phyloP scores from a whole-genome alignment of 768 basidiomycete species.

The Tephrocybe rancida region DNA sequence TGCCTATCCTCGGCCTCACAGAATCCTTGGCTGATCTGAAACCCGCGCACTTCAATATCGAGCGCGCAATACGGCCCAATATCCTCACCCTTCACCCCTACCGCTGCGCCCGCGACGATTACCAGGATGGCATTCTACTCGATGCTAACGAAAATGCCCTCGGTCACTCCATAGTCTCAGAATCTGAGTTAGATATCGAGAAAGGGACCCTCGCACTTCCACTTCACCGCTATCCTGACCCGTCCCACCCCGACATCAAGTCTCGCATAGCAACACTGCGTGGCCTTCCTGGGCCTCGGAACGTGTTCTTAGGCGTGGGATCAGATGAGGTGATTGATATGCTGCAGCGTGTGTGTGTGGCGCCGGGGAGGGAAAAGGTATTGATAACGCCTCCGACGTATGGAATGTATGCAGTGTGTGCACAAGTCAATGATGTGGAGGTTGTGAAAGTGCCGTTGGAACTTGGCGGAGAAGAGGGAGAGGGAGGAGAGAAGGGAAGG shows the following conservation, averaged over 20 bases:
- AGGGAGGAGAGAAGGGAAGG: constrained; percentile 69
- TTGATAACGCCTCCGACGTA: constrained; percentile 94
- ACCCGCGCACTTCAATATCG: constrained; percentile 85
- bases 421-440: constrained; percentile 91
- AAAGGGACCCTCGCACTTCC: constrained; percentile 47
- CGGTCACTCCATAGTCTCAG: constrained; percentile 73
- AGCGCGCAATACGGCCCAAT: constrained; percentile 87
- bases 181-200: constrained; percentile 27
- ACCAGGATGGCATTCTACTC: constrained; percentile 85
- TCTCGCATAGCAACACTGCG: constrained; percentile 72
- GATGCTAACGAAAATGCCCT: constrained; percentile 98
- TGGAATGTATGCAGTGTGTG: constrained; percentile 96
- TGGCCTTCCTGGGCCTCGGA: constrained; percentile 57
- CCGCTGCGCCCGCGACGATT: constrained; percentile 96
- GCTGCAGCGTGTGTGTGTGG: constrained; percentile 87
- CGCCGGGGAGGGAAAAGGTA: constrained; percentile 79
- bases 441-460: constrained; percentile 78
- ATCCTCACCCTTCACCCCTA: constrained; percentile 92
- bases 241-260: constrained; percentile 83
- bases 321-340: constrained; percentile 97
- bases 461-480: constrained; percentile 57
- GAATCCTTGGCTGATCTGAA: constrained; percentile 42
- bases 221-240: constrained; percentile 93
- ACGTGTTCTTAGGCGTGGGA: constrained; percentile 94
- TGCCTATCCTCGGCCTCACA: constrained; percentile 68